These are phyloP conservation scores for Wallacemonas rigidus DNA, from an alignment of 208 protist genomes.

Conservation along the genomic window DNA sequence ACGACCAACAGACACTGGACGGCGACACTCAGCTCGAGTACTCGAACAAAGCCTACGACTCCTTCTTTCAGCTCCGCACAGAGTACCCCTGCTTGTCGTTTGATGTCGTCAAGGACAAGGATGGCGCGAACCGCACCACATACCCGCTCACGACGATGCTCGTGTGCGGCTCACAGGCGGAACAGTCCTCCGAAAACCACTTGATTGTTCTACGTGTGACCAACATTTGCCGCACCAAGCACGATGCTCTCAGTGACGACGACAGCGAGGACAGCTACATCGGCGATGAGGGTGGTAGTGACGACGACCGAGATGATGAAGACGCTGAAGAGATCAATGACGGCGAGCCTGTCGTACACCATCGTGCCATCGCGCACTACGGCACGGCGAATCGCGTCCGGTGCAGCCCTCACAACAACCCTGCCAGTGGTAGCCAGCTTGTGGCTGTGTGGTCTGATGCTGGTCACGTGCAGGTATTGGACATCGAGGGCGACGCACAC, in stretches of 20 bases:
- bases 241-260: conserved; percentile 90
- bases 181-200: conserved; percentile 90
- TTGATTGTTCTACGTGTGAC: conserved; percentile 92
- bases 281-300: conserved; percentile 65
- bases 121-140: conserved; percentile 57
- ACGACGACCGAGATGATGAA: conserved; percentile 60
- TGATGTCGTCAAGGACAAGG: conserved; percentile 69
- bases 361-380: conserved; percentile 81
- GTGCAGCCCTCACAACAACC: conserved; percentile 78
- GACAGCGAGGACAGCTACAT: conserved; percentile 90
- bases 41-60: conserved; percentile 89
- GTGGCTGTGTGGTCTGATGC: conserved; percentile 95
- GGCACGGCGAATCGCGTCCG: conserved; percentile 93
- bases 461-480: conserved; percentile 94
- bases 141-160: conserved; percentile 94
- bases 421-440: conserved; percentile 52
- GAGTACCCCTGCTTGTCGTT: conserved; percentile 92
- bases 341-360: conserved; percentile 86
- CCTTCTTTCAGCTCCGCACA: conserved; percentile 88
- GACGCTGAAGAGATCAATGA: conserved; percentile 83
- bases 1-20: conserved; percentile 26
- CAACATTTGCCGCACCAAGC: conserved; percentile 94
- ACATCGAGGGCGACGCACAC: conserved; percentile 78
- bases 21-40: conserved; percentile 60
- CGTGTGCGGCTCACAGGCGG: conserved; percentile 96